Evolutionary conservation across 1,284 basidiomycete species (phyloP).

Genomic region (Ustilago nuda): DNA sequence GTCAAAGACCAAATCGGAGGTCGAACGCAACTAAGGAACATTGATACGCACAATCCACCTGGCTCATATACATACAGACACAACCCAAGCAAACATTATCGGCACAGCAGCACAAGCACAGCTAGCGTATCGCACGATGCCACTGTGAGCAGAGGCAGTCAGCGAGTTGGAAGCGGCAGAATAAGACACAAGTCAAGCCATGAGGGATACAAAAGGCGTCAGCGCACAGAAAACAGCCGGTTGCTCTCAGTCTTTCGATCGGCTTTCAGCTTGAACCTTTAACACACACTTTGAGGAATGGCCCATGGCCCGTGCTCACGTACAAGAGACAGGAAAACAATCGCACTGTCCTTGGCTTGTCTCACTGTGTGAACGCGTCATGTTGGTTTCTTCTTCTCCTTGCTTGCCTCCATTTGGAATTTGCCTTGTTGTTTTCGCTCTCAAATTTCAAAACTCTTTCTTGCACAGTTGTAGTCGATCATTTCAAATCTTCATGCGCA

Average conservation of each 20-base stretch:
- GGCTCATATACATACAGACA: background rate
- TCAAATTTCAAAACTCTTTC: background rate
- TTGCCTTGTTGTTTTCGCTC: background rate
- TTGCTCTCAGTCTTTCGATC: conserved; percentile 9
- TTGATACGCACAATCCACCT: conserved; percentile 16
- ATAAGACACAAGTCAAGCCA: background rate
- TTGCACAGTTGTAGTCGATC: conserved; percentile 23
- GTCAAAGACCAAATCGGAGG: conserved; percentile 20
- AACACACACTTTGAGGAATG: background rate
- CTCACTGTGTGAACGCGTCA: background rate
- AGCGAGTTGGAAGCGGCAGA: conserved; percentile 1
- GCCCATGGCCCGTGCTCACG: conserved; percentile 7
- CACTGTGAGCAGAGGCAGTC: conserved; percentile 2
- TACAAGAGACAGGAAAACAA: background rate
- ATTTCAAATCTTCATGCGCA: conserved; percentile 15
- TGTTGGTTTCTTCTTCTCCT: conserved; percentile 10
- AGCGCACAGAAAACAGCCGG: conserved; percentile 2
- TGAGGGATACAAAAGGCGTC: conserved; percentile 9
- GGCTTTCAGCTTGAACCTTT: conserved; percentile 22
- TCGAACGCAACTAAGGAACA: conserved; percentile 1
- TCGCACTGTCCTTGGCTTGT: conserved; percentile 7
- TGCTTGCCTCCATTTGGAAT: conserved; percentile 1
- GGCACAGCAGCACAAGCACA: background rate
- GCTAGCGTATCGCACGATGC: background rate
- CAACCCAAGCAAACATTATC: background rate